Percentiles rank a stretch among this genome's conserved stretches.
Conservation (phyloP, 495 filamentous ascomycete genomes). For the Tirmania nivea region DNA sequence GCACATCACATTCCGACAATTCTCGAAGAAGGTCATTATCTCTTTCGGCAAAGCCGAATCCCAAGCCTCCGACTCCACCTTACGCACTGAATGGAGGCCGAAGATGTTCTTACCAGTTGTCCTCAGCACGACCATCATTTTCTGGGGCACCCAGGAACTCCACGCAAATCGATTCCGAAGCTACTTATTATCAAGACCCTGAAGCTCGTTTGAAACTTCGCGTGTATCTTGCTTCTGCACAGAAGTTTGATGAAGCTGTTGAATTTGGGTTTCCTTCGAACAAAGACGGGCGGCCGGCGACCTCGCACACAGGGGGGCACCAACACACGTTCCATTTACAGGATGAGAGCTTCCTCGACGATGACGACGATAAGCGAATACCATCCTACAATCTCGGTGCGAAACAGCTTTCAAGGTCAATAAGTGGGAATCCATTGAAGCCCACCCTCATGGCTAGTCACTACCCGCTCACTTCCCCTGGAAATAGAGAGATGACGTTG, state of each 20-base stretch:
- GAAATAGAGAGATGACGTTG: conserved; percentile 74
- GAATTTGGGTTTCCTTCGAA: conserved; percentile 74
- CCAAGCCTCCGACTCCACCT: neutral
- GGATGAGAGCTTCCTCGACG: conserved; percentile 6
- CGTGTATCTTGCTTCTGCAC: conserved; percentile 71
- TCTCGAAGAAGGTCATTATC: conserved; percentile 29
- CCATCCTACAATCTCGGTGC: conserved; percentile 1
- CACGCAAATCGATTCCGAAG: conserved; percentile 38
- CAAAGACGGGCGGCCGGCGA: conserved; percentile 15
- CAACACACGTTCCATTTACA: conserved; percentile 2
- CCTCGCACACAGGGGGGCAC: conserved; percentile 11
- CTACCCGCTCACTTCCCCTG: conserved; percentile 33
- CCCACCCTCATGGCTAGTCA: neutral
- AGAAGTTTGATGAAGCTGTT: conserved; percentile 88
- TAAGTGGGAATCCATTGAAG: conserved; percentile 1
- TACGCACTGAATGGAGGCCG: neutral
- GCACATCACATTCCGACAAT: conserved; percentile 5
- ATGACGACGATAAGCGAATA: conserved; percentile 6
- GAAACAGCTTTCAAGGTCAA: conserved; percentile 7
- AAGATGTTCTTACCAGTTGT: conserved; percentile 8
- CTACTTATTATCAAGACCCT: conserved; percentile 74
- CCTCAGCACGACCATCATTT: conserved; percentile 5
- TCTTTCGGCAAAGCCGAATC: conserved; percentile 25
- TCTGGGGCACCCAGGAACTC: neutral
- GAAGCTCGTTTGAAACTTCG: conserved; percentile 71